These are phyloP conservation scores for Fusarium dlaminii DNA, from an alignment of 2,329 filamentous ascomycete genomes.

Conservation along the genomic window DNA sequence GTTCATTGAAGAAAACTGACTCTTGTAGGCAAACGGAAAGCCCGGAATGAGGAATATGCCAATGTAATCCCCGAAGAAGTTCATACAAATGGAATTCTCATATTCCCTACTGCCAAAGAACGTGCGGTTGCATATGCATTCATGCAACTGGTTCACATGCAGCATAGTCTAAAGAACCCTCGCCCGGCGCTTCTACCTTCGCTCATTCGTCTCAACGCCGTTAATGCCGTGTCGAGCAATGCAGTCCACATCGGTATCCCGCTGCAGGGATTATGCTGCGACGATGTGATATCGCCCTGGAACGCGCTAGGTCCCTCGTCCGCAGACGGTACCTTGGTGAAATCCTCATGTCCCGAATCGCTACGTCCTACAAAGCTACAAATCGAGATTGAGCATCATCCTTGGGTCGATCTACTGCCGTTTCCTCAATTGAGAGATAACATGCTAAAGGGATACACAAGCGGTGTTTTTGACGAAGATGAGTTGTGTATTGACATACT, in stretches of 20 bases:
- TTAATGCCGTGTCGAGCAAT: slow-evolving; percentile 33
- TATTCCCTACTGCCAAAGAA: not conserved
- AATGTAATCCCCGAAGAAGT: not conserved
- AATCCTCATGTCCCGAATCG: slow-evolving; percentile 8
- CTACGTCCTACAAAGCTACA: slow-evolving; percentile 33
- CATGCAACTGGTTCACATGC: slow-evolving; percentile 31
- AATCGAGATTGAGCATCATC: slow-evolving; percentile 26
- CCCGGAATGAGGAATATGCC: not conserved
- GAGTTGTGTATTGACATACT: slow-evolving; percentile 35
- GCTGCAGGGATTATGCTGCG: slow-evolving; percentile 22
- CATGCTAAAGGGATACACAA: slow-evolving; percentile 19
- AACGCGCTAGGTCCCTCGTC: slow-evolving; percentile 2
- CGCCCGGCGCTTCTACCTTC: slow-evolving; percentile 22
- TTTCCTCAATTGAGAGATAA: slow-evolving; percentile 35
- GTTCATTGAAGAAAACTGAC: not conserved
- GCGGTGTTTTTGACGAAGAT: slow-evolving; percentile 31
- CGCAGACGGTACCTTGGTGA: not conserved
- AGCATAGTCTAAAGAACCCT: slow-evolving; percentile 27
- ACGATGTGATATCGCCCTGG: slow-evolving; percentile 36
- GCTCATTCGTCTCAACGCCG: slow-evolving; percentile 38
- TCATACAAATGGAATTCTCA: slow-evolving; percentile 1
- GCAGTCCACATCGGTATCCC: slow-evolving; percentile 25
- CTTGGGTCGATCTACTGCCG: slow-evolving; percentile 38
- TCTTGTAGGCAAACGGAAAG: slow-evolving; percentile 21
- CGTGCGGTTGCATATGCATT: slow-evolving; percentile 31